Percentiles rank a stretch among this genome's conserved stretches.
Conservation (phyloP, 73 alveolate species). For the Stentor coeruleus region DNA sequence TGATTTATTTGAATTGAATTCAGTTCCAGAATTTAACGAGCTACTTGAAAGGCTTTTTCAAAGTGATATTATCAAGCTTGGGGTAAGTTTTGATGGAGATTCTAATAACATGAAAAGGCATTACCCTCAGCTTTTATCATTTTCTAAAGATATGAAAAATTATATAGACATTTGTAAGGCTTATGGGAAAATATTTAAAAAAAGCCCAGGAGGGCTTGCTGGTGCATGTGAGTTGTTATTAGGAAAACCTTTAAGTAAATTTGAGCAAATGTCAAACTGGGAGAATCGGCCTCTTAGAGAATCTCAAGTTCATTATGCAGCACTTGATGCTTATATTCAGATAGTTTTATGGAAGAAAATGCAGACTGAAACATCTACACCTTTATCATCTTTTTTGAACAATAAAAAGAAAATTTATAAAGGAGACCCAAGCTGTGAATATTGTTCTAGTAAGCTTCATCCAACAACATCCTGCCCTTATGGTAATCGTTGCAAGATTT, state of each 20-base stretch:
- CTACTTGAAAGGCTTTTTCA: not conserved
- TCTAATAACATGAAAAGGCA: not conserved
- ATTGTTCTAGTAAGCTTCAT: too few relatives aligned
- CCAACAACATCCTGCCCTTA: too few relatives aligned
- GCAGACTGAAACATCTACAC: too few relatives aligned
- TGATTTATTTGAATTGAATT: not conserved
- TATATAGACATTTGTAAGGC: not conserved
- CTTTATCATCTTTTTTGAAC: too few relatives aligned
- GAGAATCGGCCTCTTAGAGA: conserved; percentile 77
- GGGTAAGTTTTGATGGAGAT: conserved; percentile 7
- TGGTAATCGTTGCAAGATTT: too few relatives aligned
- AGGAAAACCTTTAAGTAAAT: conserved; percentile 29
- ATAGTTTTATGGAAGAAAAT: too few relatives aligned
- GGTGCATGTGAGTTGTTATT: not conserved
- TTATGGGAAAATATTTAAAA: not conserved
- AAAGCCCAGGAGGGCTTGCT: conserved; percentile 25
- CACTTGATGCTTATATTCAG: conserved; percentile 80
- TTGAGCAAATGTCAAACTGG: conserved; percentile 87
- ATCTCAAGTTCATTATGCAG: conserved; percentile 82
- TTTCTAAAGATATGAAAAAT: not conserved
- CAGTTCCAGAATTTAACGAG: not conserved
- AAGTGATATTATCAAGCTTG: not conserved
- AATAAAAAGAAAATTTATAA: too few relatives aligned
- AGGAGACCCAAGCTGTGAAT: too few relatives aligned
- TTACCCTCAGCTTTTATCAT: not conserved